Conservation (phyloP, 2,329 filamentous ascomycete genomes). For the Fusarium graminum region DNA sequence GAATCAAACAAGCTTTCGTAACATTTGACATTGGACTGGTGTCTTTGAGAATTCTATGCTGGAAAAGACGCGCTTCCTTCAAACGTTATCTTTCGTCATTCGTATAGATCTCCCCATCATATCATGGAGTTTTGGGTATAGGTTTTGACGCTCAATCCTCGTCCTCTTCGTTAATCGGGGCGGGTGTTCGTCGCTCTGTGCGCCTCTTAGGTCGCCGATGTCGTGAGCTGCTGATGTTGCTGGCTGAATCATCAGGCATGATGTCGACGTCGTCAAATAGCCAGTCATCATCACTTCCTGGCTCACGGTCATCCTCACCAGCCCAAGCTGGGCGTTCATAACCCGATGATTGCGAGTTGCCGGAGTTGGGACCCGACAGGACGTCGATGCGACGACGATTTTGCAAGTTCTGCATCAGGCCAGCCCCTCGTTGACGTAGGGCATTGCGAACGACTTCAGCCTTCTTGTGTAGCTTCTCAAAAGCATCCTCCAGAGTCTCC, state of each 20-base stretch:
- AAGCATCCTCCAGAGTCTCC: conserved; percentile 94
- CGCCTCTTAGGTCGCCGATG: conserved; percentile 75
- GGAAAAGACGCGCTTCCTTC: conserved; percentile 39
- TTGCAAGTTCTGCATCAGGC: conserved; percentile 75
- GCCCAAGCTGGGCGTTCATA: conserved; percentile 60
- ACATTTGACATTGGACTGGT: conserved; percentile 35
- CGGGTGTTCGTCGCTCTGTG: conserved; percentile 77
- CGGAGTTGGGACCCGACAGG: conserved; percentile 62
- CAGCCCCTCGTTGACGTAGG: conserved; percentile 85
- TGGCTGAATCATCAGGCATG: conserved; percentile 83
- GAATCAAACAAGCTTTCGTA: conserved; percentile 40
- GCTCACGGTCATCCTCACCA: conserved; percentile 60
- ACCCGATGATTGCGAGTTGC: conserved; percentile 59
- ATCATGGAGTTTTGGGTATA: conserved; percentile 16
- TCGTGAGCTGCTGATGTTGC: conserved; percentile 80
- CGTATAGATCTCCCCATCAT: conserved; percentile 21
- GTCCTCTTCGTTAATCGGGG: conserved; percentile 78
- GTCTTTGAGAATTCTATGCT: conserved; percentile 41
- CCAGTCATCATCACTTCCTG: conserved; percentile 70
- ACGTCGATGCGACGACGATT: conserved; percentile 70
- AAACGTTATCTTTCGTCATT: conserved; percentile 39
- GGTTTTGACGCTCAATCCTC: conserved; percentile 63
- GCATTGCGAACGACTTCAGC: conserved; percentile 84
- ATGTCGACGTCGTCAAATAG: conserved; percentile 71
- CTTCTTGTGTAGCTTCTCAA: conserved; percentile 88